Percentiles rank a stretch among this genome's conserved stretches.
Evolutionary conservation across 169 alveolate species (phyloP).

Genomic region (Plasmodium adleri): DNA sequence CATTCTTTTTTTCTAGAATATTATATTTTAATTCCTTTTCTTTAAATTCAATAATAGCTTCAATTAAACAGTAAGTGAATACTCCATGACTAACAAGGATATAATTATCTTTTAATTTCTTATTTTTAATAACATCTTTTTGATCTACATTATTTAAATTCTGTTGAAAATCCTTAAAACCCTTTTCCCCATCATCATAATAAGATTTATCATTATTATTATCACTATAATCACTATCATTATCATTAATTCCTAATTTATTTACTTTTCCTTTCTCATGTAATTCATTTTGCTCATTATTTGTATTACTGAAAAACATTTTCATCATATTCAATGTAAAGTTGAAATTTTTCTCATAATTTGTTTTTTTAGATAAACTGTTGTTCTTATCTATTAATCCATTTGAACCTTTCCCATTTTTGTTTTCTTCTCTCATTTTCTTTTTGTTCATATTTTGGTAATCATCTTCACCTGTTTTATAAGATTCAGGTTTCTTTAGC

Average conservation of each 20-base stretch:
- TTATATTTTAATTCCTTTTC: conserved; percentile 82
- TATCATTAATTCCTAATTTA: conserved; percentile 6
- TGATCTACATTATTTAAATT: background rate
- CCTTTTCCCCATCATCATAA: background rate
- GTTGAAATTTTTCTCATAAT: conserved; percentile 34
- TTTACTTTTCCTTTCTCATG: background rate
- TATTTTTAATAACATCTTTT: background rate
- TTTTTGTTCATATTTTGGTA: background rate
- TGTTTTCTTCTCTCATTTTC: background rate
- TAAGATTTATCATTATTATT: background rate
- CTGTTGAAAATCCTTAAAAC: background rate
- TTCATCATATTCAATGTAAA: conserved; percentile 33
- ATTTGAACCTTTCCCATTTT: background rate
- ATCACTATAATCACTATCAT: conserved; percentile 22
- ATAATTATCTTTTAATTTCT: conserved; percentile 79
- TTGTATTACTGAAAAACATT: conserved; percentile 26
- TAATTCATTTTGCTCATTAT: background rate
- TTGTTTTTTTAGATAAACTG: conserved; percentile 4
- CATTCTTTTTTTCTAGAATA: conserved; percentile 66
- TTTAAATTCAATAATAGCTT: conserved; percentile 82
- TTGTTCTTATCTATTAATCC: background rate
- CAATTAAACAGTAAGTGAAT: conserved; percentile 88
- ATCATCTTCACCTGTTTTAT: background rate
- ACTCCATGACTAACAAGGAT: conserved; percentile 87
- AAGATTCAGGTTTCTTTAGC: conserved; percentile 8